A percentile compares a stretch with the other conserved stretches of the same genome.
Evolutionary conservation across 208 protist species (phyloP).

Genomic region (Crithidia acanthocephali): DNA sequence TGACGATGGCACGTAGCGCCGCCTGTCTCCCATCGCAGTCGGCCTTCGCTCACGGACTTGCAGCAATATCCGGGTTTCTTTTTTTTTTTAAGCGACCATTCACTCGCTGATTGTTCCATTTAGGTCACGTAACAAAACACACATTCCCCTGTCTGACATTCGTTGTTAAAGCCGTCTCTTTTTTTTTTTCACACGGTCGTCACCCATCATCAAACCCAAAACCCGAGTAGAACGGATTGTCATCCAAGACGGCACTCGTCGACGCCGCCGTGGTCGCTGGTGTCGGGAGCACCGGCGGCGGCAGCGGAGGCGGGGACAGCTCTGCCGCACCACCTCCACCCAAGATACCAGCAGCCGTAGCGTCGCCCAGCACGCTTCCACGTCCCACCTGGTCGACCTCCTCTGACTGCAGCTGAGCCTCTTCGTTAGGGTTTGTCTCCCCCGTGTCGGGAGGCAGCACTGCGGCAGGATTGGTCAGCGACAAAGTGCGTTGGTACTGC

Average conservation of each 20-base stretch:
- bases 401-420: neutral
- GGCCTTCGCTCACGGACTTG: no score
- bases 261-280: neutral
- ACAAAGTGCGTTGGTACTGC: neutral
- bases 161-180: neutral
- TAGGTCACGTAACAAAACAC: no score
- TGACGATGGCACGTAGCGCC: no score
- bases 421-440: neutral
- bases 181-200: neutral
- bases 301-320: neutral
- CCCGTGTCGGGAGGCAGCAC: neutral
- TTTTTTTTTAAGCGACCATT: no score
- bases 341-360: neutral
- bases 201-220: constrained; percentile 47
- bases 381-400: neutral
- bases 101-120: no score
- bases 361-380: constrained; percentile 1
- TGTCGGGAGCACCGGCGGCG: neutral
- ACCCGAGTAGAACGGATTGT: constrained; percentile 47
- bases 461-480: no score
- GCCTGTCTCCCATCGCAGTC: no score
- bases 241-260: constrained; percentile 12
- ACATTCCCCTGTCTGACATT: neutral
- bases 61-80: no score
- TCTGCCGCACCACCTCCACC: neutral